Evolutionary conservation across 768 basidiomycete genomes (phyloP), one percentile per base, ranked within the genome.

Genomic region (Phlebiopsis flavidoalba): DNA sequence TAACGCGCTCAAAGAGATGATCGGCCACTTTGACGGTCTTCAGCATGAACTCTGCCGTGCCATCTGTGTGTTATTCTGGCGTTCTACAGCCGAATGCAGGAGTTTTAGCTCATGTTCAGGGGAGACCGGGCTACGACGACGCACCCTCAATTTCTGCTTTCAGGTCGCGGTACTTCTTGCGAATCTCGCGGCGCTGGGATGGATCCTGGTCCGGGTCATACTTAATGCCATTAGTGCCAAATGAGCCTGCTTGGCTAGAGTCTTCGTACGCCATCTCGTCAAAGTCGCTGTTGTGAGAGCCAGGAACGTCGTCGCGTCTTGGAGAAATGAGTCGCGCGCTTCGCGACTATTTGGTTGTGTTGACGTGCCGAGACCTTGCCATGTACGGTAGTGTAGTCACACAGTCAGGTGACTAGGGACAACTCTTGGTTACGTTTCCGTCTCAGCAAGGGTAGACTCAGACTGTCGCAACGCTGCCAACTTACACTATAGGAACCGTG

Each of bases 181-280:
- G 80, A 7, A 94, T 75, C 45, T 79, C 78, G 64, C 93, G 85
- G 72, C 89, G 87, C 70, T 90, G 87, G 63, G 89, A 86, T 5
- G 87, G 84, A 75, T 93, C 82, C 70, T 94, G 92, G 71, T 94
- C 89, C 10, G 91, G 91, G 69, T 94, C 89, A 68, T 91, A 94
- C 12, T 79, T 75, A 17, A 81, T 72, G 53, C 75, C 77, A 19
- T 68, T 35, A 0, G 11, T n/a, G n/a, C 26, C 53, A 12, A 57
- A 62, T 15, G 57, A 40, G 64, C 66, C 52, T 60, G 59, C 6
- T 61, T 59, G 21, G 58, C 58, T 11, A 63, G 58, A 17, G 58
- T 60, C 61, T 56, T 60, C 58, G 26, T 55, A 45, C 1, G 50
- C 31, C 45, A 62, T 53, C 8, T 54, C 54, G 7, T 36, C 5